Evolutionary conservation across 352 stramenopile genomes (phyloP).

Genomic region (Phytophthora aleatoria): DNA sequence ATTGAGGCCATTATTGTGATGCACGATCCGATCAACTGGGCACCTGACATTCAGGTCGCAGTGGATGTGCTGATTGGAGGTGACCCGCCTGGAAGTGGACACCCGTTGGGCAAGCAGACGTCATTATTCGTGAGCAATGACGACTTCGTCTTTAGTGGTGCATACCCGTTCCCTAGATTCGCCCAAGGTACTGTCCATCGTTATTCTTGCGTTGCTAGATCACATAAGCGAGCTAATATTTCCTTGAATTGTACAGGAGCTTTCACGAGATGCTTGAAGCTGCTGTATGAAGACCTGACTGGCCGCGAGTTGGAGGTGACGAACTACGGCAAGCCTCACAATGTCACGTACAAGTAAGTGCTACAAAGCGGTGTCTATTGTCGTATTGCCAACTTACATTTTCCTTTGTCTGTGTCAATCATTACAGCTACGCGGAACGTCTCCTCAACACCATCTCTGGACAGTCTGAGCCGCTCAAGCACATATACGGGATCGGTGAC

Average conservation of each 20-base stretch:
- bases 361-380: not conserved
- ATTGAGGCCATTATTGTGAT: constrained; percentile 90
- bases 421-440: constrained; percentile 63
- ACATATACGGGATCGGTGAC: constrained; percentile 90
- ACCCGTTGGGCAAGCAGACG: constrained; percentile 58
- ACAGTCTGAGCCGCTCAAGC: constrained; percentile 43
- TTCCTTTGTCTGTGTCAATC: not conserved
- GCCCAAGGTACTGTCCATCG: constrained; percentile 56
- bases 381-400: not conserved
- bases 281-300: constrained; percentile 76
- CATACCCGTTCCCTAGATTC: constrained; percentile 83
- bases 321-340: constrained; percentile 86
- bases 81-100: constrained; percentile 67
- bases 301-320: constrained; percentile 69
- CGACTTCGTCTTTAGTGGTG: constrained; percentile 88
- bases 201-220: not conserved
- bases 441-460: constrained; percentile 66
- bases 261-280: constrained; percentile 77
- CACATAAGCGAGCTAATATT: not conserved
- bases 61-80: constrained; percentile 89
- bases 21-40: constrained; percentile 91
- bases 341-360: constrained; percentile 82
- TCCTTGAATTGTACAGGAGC: constrained; percentile 38
- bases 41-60: constrained; percentile 87
- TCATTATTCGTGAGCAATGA: constrained; percentile 87